phyloP scores from a whole-genome alignment of 2,329 filamentous ascomycete genomes.

The Orbilia blumenaviensis region DNA sequence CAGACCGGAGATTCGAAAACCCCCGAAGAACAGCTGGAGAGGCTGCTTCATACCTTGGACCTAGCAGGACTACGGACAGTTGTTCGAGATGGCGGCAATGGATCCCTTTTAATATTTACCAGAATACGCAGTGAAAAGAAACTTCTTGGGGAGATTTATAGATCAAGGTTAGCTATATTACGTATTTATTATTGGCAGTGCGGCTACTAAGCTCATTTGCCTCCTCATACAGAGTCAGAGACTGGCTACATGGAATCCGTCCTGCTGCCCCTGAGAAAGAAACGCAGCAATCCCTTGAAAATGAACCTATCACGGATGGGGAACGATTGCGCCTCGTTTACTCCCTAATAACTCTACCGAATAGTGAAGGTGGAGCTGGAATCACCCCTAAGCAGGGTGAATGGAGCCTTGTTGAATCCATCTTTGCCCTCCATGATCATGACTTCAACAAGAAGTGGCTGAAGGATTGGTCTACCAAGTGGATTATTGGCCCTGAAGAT shows the following conservation, averaged over 20 bases:
- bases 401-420: slow-evolving; percentile 76
- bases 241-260: slow-evolving; percentile 91
- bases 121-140: slow-evolving; percentile 79
- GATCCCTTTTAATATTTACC: slow-evolving; percentile 82
- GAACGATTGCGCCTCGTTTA: slow-evolving; percentile 89
- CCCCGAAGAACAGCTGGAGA: slow-evolving; percentile 78
- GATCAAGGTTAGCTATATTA: slow-evolving; percentile 68
- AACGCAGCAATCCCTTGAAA: slow-evolving; percentile 72
- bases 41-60: slow-evolving; percentile 78
- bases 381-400: slow-evolving; percentile 74
- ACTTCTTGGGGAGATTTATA: slow-evolving; percentile 81
- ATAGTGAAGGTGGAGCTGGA: slow-evolving; percentile 79
- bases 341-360: slow-evolving; percentile 78
- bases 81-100: slow-evolving; percentile 79
- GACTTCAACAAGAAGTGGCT: slow-evolving; percentile 79
- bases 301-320: slow-evolving; percentile 83
- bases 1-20: slow-evolving; percentile 27
- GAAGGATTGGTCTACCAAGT: slow-evolving; percentile 76
- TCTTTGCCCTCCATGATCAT: slow-evolving; percentile 83
- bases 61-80: slow-evolving; percentile 85
- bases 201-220: neutral
- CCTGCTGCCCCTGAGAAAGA: slow-evolving; percentile 78
- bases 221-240: slow-evolving; percentile 71
- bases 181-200: neutral
- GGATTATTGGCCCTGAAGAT: slow-evolving; percentile 71